Base-by-base conservation (phyloP, 805 yeast genomes). In the Candida dendrica region DNA sequence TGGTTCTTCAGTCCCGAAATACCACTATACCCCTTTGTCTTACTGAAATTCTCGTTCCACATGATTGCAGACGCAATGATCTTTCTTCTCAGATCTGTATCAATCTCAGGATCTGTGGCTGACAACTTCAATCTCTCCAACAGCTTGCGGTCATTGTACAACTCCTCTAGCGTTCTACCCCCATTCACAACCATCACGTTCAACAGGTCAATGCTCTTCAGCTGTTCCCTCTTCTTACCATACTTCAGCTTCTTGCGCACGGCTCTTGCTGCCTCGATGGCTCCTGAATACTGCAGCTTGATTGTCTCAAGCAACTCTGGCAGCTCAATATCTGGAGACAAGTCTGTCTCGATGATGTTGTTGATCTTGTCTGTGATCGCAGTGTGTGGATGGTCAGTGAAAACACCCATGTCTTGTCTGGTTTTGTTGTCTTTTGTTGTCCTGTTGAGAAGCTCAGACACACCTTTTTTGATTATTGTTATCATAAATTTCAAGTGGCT, bases 221-320 rank as follows among this genome's bases (percentile, higher is more conserved):
- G 52, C 58, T 86, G 95, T 49, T 82, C 83, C 16, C 66, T 62
- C 4, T 63, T 57, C 2, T 70, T 55, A n/a, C 97, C 98, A 56
- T 91, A 84, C 64, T 95, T 93, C 56, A 93, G 65, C 54, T 81
- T 79, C 69, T 93, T 93, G 39, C 98, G 74, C 18, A 93, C 65
- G 1, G 96, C 95, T 35, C 98, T 71, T 0, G 97, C 97, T 2
- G 95, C 91, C 59, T 93, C 99, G 30, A 64, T 63, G 3, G 71
- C 59, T 19, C 67, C 63, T 5, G 77, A 68, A 18, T 68, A 62
- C 17, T 56, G 54, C 20, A 62, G 58, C 32, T 57, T 54, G 20
- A 69, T 64, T 17, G 60, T 44, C n/a, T 59, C 56, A 7, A 67
- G 44, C 32, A 68, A 41, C 17, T 59, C 55, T 5, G 61, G 60